These are phyloP conservation scores for Ramalina intermedia DNA, from an alignment of 495 filamentous ascomycete genomes.

Conservation along the genomic window DNA sequence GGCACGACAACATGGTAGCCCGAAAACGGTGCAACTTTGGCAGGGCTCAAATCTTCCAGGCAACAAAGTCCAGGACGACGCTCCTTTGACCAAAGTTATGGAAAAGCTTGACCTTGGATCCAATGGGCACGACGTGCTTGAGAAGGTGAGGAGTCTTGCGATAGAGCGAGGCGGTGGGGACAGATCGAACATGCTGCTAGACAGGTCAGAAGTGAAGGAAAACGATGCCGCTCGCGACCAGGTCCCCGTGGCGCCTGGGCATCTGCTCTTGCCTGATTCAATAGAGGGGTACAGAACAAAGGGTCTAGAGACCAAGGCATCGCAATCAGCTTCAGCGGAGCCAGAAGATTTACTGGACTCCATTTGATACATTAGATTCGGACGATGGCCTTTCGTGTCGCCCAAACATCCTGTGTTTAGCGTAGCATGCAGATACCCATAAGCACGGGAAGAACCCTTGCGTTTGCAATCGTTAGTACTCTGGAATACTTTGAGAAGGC, in stretches of 20 bases:
- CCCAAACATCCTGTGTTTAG: too few relatives aligned
- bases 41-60: constrained; percentile 31
- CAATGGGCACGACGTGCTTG: constrained; percentile 5
- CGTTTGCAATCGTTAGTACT: too few relatives aligned
- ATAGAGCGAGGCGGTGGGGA: constrained; percentile 31
- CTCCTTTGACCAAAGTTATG: constrained; percentile 16
- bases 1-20: constrained; percentile 41
- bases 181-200: neutral
- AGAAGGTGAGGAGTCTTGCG: constrained; percentile 26
- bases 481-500: too few relatives aligned
- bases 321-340: constrained; percentile 9
- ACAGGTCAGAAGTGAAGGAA: neutral
- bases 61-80: constrained; percentile 3
- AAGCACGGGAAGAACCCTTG: too few relatives aligned
- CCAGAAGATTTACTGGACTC: constrained; percentile 24
- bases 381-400: too few relatives aligned
- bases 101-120: constrained; percentile 19
- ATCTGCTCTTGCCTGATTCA: neutral
- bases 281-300: constrained; percentile 11
- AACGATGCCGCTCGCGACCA: neutral
- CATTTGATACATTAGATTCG: constrained; percentile 13
- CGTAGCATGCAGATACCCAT: too few relatives aligned
- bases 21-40: constrained; percentile 36
- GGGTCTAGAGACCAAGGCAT: neutral
- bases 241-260: neutral